These are phyloP conservation scores for Alternaria gaisen DNA, from an alignment of 2,329 filamentous ascomycete genomes.

Conservation along the genomic window DNA sequence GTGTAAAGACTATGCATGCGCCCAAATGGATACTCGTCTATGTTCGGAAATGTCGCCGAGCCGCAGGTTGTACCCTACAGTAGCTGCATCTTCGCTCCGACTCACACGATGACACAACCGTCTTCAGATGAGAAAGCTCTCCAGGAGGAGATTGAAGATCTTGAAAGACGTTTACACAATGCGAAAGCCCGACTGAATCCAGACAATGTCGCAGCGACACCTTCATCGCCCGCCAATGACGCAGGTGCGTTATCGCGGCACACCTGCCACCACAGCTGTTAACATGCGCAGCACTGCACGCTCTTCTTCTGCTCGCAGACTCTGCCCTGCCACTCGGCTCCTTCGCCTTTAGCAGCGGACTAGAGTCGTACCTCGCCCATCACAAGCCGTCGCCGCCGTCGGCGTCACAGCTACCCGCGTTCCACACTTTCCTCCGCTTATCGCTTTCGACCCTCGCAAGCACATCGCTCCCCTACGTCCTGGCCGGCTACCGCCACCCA, in stretches of 20 bases:
- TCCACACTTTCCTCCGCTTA: conserved; percentile 72
- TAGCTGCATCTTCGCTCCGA: conserved; percentile 19
- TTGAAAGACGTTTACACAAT: conserved; percentile 62
- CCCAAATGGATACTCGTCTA: conserved; percentile 10
- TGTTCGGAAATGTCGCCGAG: conserved; percentile 33
- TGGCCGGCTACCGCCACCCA: conserved; percentile 70
- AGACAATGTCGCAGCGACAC: conserved; percentile 23
- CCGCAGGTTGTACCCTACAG: conserved; percentile 15
- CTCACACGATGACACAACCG: conserved; percentile 38
- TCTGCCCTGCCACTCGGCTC: conserved; percentile 83
- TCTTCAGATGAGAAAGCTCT: conserved; percentile 40
- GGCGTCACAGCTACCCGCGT: conserved; percentile 54
- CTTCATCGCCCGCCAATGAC: conserved; percentile 23
- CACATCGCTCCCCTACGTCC: conserved; percentile 77
- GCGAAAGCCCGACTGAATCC: conserved; percentile 58
- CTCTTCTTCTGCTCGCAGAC: conserved; percentile 79
- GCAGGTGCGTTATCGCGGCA: conserved; percentile 24
- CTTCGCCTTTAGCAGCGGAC: conserved; percentile 85
- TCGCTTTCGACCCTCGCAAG: conserved; percentile 76
- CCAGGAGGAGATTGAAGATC: conserved; percentile 64
- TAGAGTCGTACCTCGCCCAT: conserved; percentile 84
- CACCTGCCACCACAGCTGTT: conserved; percentile 1
- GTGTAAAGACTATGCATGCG: conserved; percentile 6
- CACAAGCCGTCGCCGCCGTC: conserved; percentile 51
- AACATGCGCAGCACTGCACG: conserved; percentile 60